phyloP scores from a whole-genome alignment of 1,284 basidiomycete species.

The Mycosarcoma maydis region DNA sequence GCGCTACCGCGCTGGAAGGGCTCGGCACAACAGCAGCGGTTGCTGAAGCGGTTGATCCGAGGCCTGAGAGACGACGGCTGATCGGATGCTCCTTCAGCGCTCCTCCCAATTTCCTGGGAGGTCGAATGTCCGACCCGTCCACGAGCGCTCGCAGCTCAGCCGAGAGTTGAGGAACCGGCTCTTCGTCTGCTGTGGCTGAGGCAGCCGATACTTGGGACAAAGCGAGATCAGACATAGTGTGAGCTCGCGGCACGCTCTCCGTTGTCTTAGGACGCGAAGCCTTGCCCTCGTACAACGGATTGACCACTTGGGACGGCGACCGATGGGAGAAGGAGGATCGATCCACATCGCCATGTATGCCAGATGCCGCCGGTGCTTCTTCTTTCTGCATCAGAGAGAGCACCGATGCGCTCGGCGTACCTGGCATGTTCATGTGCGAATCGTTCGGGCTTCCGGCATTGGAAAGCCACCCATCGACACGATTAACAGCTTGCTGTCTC shows the following conservation, averaged over 20 bases:
- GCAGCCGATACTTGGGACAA: constrained; percentile 16
- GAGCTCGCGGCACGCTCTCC: constrained; percentile 19
- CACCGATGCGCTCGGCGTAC: constrained; percentile 50
- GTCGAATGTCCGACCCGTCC: constrained; percentile 37
- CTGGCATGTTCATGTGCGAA: constrained; percentile 40
- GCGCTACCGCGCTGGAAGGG: not conserved
- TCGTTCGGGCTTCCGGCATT: constrained; percentile 27
- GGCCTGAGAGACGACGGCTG: constrained; percentile 31
- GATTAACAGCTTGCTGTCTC: constrained; percentile 46
- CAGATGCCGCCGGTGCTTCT: not conserved
- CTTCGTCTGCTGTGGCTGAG: constrained; percentile 12
- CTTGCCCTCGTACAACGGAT: constrained; percentile 32
- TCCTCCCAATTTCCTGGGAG: constrained; percentile 44
- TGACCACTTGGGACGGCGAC: constrained; percentile 39
- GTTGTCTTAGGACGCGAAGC: constrained; percentile 6
- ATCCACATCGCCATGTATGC: constrained; percentile 1
- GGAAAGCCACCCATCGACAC: constrained; percentile 55
- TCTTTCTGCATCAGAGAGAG: constrained; percentile 41
- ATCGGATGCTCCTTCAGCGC: constrained; percentile 51
- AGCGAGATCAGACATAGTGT: constrained; percentile 34
- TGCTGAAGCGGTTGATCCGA: constrained; percentile 15
- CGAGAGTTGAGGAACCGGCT: constrained; percentile 46
- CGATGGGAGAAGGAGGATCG: constrained; percentile 23
- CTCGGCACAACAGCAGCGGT: constrained; percentile 5
- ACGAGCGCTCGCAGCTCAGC: constrained; percentile 52